Evolutionary conservation across 768 basidiomycete genomes (phyloP), one percentile per base, ranked within the genome.

Genomic region (Lentinus tigrinus): DNA sequence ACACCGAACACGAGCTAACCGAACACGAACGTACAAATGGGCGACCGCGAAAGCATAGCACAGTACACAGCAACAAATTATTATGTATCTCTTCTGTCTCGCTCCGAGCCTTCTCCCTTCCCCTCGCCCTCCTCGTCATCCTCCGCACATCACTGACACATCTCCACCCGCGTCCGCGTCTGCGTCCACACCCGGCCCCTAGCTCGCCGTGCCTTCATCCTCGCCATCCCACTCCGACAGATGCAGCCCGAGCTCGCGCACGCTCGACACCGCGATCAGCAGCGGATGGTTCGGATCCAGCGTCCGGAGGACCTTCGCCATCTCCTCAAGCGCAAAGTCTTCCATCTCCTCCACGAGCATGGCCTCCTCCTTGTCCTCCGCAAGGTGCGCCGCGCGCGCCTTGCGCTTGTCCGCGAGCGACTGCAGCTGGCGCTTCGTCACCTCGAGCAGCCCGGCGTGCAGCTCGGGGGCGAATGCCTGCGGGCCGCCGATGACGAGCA

Each of bases 301-400:
- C 58, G 75, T 61, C 42, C 64, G 60, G 52, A 91, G 65, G 72
- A 88, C 76, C 77, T 83, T 87, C 44, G 73, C 79, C 85, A 92
- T 90, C 68, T 91, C 91, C 68, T 91, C 89, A 62, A 91, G 68
- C 63, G 85, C 87, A 66, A 88, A 91, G 55, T 89, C 89, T 69
- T 91, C 91, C 73, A 91, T 85, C 76, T 93, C 90, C 70, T 93
- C 89, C 38, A 89, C 67, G 52, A 91, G 69, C 69, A 81, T 81
- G 63, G 89, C 71, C 61, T 92, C 89, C 60, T 91, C 88, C 56
- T 75, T 74, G 50, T 91, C 88, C 53, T 84, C 81, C 19, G 68
- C 64, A 13, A 71, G 72, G 17, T 77, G 65, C 56, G 76, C 70
- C 4, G 78, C 70, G 21, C 90, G 79, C 3, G 77, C 70, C 60